Evolutionary conservation across 768 basidiomycete species (phyloP), one percentile per base, ranked within the genome.

Genomic region (Tremella mesenterica): DNA sequence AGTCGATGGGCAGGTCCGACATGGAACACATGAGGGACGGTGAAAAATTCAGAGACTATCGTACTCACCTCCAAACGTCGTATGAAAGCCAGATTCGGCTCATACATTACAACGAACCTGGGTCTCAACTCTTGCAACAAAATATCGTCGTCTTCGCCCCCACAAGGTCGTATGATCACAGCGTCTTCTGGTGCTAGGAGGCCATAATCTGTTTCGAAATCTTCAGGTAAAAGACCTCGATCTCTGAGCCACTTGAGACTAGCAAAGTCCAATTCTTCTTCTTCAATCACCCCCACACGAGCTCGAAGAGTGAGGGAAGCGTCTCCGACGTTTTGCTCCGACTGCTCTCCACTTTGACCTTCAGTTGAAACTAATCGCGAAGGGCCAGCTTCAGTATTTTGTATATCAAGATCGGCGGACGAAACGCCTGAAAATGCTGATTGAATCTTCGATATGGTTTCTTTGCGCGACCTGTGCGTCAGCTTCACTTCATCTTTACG

Each of bases 61-160:
- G n/a, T n/a, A 60, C 80, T 50, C 49, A 88, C 92, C 79, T 99
- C 92, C 23, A 99, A 79, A 1, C 95, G 80, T 25, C 95, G 79
- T 31, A 96, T 81, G 63, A 96, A 99, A 48, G 93, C 86, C 69
- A 89, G 84, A 63, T 83, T 86, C 2, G 93, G 91, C 66, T 99
- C 95, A 59, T 85, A 90, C 85, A 97, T 88, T 44, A 97, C 82
- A 48, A 99, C 84, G 67, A 91, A 97, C 57, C 84, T 82, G 1
- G 95, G 95, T 55, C 85, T 78, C 7, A 97, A 77, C 69, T 99
- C 93, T 36, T 82, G 79, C 28, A 99, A 76, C 46, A 96, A 75
- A 34, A 83, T 80, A 70, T 99, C 95, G 61, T 99, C 95, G 2
- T 85, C 81, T 67, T 97, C 95, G 43, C 91, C 91, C 0, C 86